Conservation (phyloP, 176 grass and related monocot genomes). For the Coix lacrymajobi region DNA sequence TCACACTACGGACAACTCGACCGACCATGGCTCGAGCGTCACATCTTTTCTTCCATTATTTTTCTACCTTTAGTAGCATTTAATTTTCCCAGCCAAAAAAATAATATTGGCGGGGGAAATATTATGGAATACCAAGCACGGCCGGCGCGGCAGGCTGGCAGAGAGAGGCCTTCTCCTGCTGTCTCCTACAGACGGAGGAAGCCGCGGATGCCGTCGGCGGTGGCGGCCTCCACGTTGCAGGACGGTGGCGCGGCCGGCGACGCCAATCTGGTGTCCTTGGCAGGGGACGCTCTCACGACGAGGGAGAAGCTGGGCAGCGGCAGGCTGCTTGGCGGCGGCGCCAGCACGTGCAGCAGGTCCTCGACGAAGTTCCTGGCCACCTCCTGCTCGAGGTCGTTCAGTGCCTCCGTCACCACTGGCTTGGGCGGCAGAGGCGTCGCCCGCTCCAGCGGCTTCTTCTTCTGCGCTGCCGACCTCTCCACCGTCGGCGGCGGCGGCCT, state of each 20-base stretch:
- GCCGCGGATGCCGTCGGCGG: slow-evolving; percentile 22
- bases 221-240: slow-evolving; percentile 37
- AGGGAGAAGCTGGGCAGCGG: slow-evolving; percentile 62
- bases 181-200: slow-evolving; percentile 44
- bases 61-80: slow-evolving; percentile 22
- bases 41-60: slow-evolving; percentile 23
- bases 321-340: slow-evolving; percentile 65
- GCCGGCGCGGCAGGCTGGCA: no score
- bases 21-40: slow-evolving; percentile 57
- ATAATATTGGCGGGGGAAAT: slow-evolving; percentile 49
- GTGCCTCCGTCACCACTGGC: slow-evolving; percentile 29
- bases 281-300: background rate
- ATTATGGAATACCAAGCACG: background rate
- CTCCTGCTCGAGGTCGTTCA: slow-evolving; percentile 57
- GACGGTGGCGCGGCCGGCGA: background rate
- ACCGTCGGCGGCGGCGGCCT: slow-evolving; percentile 1
- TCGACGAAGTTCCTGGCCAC: slow-evolving; percentile 35
- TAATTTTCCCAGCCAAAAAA: slow-evolving; percentile 39
- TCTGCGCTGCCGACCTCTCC: slow-evolving; percentile 3
- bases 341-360: slow-evolving; percentile 50
- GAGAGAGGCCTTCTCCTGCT: background rate
- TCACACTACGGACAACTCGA: slow-evolving; percentile 45
- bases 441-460: slow-evolving; percentile 50
- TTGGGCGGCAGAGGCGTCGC: slow-evolving; percentile 42
- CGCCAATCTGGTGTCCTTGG: background rate